Base-by-base conservation (phyloP, 176 grass and related monocot species). In the Rhynchospora breviuscula region DNA sequence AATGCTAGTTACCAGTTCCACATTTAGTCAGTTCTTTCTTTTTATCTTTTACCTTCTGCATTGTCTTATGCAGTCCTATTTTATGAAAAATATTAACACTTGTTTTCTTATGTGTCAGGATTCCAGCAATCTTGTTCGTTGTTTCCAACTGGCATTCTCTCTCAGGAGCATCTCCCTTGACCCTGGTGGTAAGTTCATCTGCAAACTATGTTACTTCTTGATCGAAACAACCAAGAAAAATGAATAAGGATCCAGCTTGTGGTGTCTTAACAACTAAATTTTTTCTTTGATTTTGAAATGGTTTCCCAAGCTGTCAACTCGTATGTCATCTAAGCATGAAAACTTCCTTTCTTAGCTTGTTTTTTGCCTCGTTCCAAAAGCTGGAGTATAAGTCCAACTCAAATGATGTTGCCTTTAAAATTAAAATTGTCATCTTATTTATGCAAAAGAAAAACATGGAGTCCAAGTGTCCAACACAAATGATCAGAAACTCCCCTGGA, bases 81-180 rank as follows among this genome's bases (percentile, higher is more conserved):
- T 85, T 64, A 45, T 22, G 17, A 48, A 48, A 78, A 64, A 18
- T 22, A 53, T 33, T 13, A 72, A 64, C 12, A 86, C 84, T 7
- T 22, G 49, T 82, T 51, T 68, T 76, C 70, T 91, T 94, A 79
- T 33, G 21, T 91, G 11, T 67, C 89, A 99, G 96, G 93, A 83
- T 84, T 95, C 89, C 40, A 92, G 86, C 87, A 88, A 99, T 86
- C 74, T 93, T 79, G 86, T 92, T 88, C 89, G 80, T 44, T 95
- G 93, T 90, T 99, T 93, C 70, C 96, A 99, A 88, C 87, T 99
- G 81, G 96, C 88, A 8, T 93, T 99, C 53, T 99, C 93, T 88
- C 84, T 99, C 43, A 99, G 91, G 86, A 89, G 51, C 46, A 83
- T 88, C 11, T 88, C 93, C 63, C 83, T 99, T 80, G 78, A 80